Evolutionary conservation across 1,284 basidiomycete genomes (phyloP).

Genomic region (Ustilago xerochloae): DNA sequence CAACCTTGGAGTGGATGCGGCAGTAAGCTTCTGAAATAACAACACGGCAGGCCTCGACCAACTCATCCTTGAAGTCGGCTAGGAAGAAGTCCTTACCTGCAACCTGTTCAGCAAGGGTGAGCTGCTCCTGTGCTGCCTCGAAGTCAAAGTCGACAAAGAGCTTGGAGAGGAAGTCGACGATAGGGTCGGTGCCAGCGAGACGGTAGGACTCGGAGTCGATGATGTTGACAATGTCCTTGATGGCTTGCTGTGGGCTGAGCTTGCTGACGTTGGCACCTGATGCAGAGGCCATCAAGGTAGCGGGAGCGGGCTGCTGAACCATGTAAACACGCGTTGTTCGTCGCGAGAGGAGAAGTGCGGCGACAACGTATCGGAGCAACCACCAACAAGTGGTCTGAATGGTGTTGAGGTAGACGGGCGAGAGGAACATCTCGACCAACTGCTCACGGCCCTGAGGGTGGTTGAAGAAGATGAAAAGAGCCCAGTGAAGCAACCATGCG

Average conservation of each 20-base stretch:
- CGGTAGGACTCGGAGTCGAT: slow-evolving; percentile 66
- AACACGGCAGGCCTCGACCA: slow-evolving; percentile 94
- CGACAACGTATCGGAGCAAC: slow-evolving; percentile 92
- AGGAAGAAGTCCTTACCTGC: slow-evolving; percentile 95
- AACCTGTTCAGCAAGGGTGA: slow-evolving; percentile 83
- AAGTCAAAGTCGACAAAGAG: slow-evolving; percentile 94
- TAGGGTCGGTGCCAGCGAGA: slow-evolving; percentile 87
- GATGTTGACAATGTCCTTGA: slow-evolving; percentile 65
- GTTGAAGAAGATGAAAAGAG: slow-evolving; percentile 98
- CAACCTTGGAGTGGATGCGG: slow-evolving; percentile 94
- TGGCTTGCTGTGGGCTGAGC: slow-evolving; percentile 62
- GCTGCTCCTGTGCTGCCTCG: slow-evolving; percentile 84
- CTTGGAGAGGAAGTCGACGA: slow-evolving; percentile 91
- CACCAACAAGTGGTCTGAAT: slow-evolving; percentile 96
- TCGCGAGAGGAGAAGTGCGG: slow-evolving; percentile 90
- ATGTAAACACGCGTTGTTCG: slow-evolving; percentile 71
- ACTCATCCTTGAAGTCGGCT: slow-evolving; percentile 86
- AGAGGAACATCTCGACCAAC: slow-evolving; percentile 94
- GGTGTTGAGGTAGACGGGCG: slow-evolving; percentile 95
- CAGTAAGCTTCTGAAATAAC: slow-evolving; percentile 97
- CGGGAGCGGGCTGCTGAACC: slow-evolving; percentile 51
- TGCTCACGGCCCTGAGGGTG: slow-evolving; percentile 90
- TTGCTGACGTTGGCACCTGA: slow-evolving; percentile 52
- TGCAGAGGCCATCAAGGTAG: slow-evolving; percentile 44
- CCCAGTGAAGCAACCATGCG: slow-evolving; percentile 98